Percentiles rank a stretch among this genome's conserved stretches.
Evolutionary conservation across 2,329 filamentous ascomycete species (phyloP).

Genomic region (Neofusicoccum sp.): DNA sequence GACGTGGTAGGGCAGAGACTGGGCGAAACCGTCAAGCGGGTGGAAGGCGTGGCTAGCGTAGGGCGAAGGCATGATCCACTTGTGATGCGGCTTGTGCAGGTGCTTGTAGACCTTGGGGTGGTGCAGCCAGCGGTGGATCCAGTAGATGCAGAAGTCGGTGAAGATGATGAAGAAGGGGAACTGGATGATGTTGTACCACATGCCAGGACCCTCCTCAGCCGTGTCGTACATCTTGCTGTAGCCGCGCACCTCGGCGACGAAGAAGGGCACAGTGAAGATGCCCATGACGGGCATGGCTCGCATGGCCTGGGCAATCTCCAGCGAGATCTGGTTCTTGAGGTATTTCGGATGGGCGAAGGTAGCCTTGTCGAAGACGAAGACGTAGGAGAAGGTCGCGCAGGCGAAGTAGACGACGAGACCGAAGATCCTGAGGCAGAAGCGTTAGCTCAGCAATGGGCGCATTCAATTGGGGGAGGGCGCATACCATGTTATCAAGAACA

Average conservation of each 20-base stretch:
- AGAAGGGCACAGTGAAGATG: constrained; percentile 74
- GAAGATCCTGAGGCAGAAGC: constrained; percentile 65
- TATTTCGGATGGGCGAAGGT: constrained; percentile 90
- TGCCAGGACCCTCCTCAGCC: constrained; percentile 70
- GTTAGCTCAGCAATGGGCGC: not conserved
- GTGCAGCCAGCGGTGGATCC: constrained; percentile 84
- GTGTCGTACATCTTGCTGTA: constrained; percentile 84
- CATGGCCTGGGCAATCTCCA: constrained; percentile 82
- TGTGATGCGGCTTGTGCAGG: constrained; percentile 96
- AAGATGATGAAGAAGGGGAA: constrained; percentile 86
- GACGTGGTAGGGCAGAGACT: constrained; percentile 87
- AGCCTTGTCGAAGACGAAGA: constrained; percentile 87
- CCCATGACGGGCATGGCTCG: constrained; percentile 78
- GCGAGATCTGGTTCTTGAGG: constrained; percentile 84
- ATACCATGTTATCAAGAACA: constrained; percentile 87
- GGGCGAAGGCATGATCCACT: constrained; percentile 98
- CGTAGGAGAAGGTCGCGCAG: constrained; percentile 78
- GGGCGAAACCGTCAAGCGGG: constrained; percentile 84
- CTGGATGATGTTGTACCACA: constrained; percentile 76
- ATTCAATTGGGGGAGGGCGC: constrained; percentile 10
- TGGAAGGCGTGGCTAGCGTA: constrained; percentile 94
- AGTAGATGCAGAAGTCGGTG: constrained; percentile 88
- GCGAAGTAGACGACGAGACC: constrained; percentile 81
- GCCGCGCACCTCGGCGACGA: constrained; percentile 79
- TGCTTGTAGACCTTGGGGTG: constrained; percentile 78